phyloP scores from a whole-genome alignment of 1,284 basidiomycete species.

The Puccinia hordei region DNA sequence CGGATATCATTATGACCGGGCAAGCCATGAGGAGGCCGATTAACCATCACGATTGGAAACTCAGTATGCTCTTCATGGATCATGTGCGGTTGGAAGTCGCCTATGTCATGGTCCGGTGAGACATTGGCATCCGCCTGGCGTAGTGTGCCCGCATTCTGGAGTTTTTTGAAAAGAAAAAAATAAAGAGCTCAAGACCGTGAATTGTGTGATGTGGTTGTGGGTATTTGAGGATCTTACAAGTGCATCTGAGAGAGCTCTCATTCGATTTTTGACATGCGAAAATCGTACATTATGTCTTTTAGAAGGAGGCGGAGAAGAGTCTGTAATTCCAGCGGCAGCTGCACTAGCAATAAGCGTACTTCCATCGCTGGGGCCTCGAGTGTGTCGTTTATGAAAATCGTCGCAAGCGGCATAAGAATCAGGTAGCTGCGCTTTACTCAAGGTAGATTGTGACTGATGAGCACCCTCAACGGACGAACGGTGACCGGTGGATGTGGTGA shows the following conservation, averaged over 20 bases:
- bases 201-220: background rate
- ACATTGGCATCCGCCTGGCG: conserved; percentile 42
- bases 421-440: background rate
- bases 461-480: background rate
- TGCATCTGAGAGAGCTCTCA: conserved; percentile 40
- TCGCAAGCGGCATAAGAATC: background rate
- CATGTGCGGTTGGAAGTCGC: conserved; percentile 55
- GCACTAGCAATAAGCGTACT: background rate
- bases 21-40: conserved; percentile 69
- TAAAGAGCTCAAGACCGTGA: background rate
- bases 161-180: conserved; percentile 3
- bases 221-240: conserved; percentile 5
- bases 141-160: conserved; percentile 25
- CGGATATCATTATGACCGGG: conserved; percentile 66
- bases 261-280: conserved; percentile 18
- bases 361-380: background rate
- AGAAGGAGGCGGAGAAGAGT: background rate
- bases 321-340: background rate
- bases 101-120: conserved; percentile 38
- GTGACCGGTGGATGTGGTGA: background rate
- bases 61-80: conserved; percentile 60
- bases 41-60: conserved; percentile 74
- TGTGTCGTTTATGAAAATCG: background rate
- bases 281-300: background rate
- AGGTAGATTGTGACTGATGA: background rate